Percentiles rank a stretch among this genome's conserved stretches.
These are phyloP conservation scores for Citrus inodora DNA, from an alignment of 345 rosid species.

Conservation along the genomic window DNA sequence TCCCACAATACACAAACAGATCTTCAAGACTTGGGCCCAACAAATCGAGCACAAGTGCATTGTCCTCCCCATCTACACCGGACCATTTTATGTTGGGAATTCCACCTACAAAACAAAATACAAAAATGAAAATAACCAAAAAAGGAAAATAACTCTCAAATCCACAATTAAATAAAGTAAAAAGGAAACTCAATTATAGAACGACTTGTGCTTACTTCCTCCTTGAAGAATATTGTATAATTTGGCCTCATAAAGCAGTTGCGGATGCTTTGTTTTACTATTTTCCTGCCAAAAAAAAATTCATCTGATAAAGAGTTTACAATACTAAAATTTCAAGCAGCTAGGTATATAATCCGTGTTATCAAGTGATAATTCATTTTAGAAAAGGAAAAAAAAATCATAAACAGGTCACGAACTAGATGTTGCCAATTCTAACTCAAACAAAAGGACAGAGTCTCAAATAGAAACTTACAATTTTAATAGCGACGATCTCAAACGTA, in stretches of 20 bases:
- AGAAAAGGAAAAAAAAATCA: neutral
- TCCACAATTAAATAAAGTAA: neutral
- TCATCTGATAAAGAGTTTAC: neutral
- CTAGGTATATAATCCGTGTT: neutral
- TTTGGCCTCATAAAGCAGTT: conserved; percentile 85
- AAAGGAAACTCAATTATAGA: neutral
- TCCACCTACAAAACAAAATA: conserved; percentile 48
- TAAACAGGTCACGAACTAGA: conserved; percentile 9
- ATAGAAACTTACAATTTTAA: conserved; percentile 78
- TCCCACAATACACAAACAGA: conserved; percentile 81
- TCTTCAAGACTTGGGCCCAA: conserved; percentile 96
- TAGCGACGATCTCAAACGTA: conserved; percentile 87
- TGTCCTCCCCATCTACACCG: conserved; percentile 78
- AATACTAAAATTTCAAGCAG: neutral
- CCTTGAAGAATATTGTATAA: conserved; percentile 77
- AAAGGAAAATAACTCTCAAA: neutral
- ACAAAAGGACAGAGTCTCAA: neutral
- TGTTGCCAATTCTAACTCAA: neutral
- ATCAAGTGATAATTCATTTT: neutral
- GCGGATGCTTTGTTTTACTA: conserved; percentile 80
- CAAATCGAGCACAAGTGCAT: conserved; percentile 76
- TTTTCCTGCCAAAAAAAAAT: conserved; percentile 53
- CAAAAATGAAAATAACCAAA: neutral
- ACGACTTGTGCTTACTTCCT: conserved; percentile 52
- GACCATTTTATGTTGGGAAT: conserved; percentile 82